Evolutionary conservation across 305 asterid species (phyloP).

Genomic region (Withania somnifera): DNA sequence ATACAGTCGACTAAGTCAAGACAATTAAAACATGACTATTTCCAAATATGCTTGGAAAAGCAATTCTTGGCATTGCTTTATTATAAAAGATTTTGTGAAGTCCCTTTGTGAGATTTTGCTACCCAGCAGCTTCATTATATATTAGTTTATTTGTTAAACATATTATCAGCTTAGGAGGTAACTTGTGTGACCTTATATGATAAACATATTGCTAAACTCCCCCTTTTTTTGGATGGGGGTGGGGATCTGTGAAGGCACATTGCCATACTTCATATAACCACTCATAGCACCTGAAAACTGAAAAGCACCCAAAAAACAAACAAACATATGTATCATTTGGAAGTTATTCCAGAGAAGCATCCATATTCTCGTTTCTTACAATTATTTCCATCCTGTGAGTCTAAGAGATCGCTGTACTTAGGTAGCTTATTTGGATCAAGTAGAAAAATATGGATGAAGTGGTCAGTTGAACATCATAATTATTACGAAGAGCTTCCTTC

Average conservation of each 20-base stretch:
- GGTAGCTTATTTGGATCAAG: neutral
- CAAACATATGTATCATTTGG: neutral
- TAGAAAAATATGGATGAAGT: neutral
- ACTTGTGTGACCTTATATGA: neutral
- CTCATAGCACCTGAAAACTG: neutral
- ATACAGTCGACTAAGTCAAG: neutral
- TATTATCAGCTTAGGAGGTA: neutral
- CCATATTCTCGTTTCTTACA: neutral
- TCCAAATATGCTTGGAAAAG: too few species aligned
- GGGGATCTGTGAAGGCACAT: constrained; percentile 3
- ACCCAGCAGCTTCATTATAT: too few species aligned
- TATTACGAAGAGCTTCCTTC: neutral
- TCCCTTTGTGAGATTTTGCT: too few species aligned
- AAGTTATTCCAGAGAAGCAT: neutral
- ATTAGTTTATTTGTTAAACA: neutral
- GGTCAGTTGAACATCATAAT: neutral
- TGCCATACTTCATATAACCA: neutral
- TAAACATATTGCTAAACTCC: neutral
- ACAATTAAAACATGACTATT: neutral
- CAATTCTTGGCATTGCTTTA: too few species aligned
- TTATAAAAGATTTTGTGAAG: too few species aligned
- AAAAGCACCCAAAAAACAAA: neutral
- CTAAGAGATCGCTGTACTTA: neutral
- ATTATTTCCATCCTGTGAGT: neutral
- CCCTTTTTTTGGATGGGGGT: too few species aligned